phyloP scores from a whole-genome alignment of 2,329 filamentous ascomycete species.

The Onygenales sp. region DNA sequence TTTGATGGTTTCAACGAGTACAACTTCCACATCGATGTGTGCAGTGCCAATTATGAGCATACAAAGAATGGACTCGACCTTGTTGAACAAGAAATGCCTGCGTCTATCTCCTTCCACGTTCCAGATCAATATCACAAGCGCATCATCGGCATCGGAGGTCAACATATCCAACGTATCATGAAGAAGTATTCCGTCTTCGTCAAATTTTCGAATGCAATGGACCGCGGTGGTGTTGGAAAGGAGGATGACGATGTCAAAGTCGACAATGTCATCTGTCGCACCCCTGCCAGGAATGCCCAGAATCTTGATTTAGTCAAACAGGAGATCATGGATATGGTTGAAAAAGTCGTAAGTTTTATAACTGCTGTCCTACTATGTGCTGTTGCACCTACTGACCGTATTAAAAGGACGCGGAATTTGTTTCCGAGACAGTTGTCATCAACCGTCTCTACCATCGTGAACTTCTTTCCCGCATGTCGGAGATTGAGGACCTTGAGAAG shows the following conservation, averaged over 20 bases:
- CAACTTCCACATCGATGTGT: slow-evolving; percentile 99
- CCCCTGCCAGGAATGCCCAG: slow-evolving; percentile 90
- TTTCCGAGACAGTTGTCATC: slow-evolving; percentile 84
- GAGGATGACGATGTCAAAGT: slow-evolving; percentile 98
- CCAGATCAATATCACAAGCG: slow-evolving; percentile 99
- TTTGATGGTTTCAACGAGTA: slow-evolving; percentile 99
- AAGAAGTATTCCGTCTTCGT: slow-evolving; percentile 99
- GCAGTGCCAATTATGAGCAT: slow-evolving; percentile 82
- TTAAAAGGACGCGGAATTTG: slow-evolving; percentile 80
- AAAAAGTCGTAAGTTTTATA: slow-evolving; percentile 61
- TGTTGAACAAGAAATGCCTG: slow-evolving; percentile 98
- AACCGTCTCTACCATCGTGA: slow-evolving; percentile 93
- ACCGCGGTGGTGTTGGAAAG: slow-evolving; percentile 83
- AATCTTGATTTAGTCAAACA: slow-evolving; percentile 96
- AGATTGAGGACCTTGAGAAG: slow-evolving; percentile 93
- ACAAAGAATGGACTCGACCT: slow-evolving; percentile 87
- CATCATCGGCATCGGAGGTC: slow-evolving; percentile 95
- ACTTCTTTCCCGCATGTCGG: slow-evolving; percentile 74
- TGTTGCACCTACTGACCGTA: slow-evolving; percentile 2
- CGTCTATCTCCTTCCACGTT: slow-evolving; percentile 97
- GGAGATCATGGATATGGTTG: slow-evolving; percentile 99
- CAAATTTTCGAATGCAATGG: slow-evolving; percentile 99
- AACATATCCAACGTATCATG: slow-evolving; percentile 99
- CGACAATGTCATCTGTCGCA: slow-evolving; percentile 97
- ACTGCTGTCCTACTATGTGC: not conserved